A percentile compares a stretch with the other conserved stretches of the same genome.
Evolutionary conservation across 768 basidiomycete genomes (phyloP).

Genomic region (Mrakia gelida): DNA sequence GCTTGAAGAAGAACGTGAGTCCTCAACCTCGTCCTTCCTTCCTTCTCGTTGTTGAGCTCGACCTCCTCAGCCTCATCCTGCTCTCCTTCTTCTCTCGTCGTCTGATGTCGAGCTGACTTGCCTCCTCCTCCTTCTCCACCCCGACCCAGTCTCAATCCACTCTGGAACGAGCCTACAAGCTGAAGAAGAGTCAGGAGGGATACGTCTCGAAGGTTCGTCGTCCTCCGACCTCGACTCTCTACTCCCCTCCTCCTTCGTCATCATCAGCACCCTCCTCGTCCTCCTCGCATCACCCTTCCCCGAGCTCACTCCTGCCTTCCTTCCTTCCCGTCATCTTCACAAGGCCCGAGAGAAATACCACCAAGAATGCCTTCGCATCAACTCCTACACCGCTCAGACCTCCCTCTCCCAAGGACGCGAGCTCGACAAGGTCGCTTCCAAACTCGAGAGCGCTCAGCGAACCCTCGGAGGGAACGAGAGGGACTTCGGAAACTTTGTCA

Average conservation of each 20-base stretch:
- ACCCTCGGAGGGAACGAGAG: slow-evolving; percentile 86
- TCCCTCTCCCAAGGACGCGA: slow-evolving; percentile 89
- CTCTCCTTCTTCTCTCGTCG: too few relatives aligned
- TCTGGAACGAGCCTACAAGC: slow-evolving; percentile 87
- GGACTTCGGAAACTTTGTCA: slow-evolving; percentile 84
- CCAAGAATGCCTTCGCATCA: slow-evolving; percentile 84
- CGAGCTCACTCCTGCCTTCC: neutral
- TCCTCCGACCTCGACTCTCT: too few relatives aligned
- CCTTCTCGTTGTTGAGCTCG: neutral
- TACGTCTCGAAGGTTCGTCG: slow-evolving; percentile 65
- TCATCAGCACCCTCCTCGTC: too few relatives aligned
- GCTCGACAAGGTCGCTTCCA: slow-evolving; percentile 78
- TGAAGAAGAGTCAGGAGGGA: slow-evolving; percentile 76
- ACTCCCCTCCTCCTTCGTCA: neutral
- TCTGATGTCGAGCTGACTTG: neutral
- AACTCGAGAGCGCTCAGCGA: slow-evolving; percentile 81
- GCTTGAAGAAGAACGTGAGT: slow-evolving; percentile 52
- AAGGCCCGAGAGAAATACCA: slow-evolving; percentile 89
- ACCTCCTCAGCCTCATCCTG: too few relatives aligned
- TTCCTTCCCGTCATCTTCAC: neutral
- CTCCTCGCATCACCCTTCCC: neutral
- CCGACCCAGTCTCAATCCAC: slow-evolving; percentile 52
- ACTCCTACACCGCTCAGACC: slow-evolving; percentile 86
- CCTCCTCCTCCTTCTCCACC: neutral
- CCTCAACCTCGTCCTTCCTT: neutral